Percentiles rank a stretch among this genome's conserved stretches.
These are phyloP conservation scores for Daedaleopsis sinensis DNA, from an alignment of 768 basidiomycete genomes.

Conservation along the genomic window DNA sequence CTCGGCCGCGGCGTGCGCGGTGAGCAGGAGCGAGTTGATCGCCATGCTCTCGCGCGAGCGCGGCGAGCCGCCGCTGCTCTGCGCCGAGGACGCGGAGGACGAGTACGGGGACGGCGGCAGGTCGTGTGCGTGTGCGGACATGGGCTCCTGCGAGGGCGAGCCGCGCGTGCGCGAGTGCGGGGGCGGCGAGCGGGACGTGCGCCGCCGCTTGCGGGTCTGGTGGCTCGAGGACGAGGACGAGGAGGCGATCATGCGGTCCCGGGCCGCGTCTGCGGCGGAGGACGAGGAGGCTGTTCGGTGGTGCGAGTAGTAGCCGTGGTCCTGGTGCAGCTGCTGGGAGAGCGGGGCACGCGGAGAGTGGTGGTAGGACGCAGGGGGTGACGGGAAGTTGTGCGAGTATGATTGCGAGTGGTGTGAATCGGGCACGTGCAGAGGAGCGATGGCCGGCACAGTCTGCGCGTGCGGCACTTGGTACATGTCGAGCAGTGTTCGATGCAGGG, in stretches of 20 bases:
- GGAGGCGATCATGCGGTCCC: slow-evolving; percentile 4
- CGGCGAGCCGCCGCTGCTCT: slow-evolving; percentile 71
- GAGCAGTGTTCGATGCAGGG: slow-evolving; percentile 71
- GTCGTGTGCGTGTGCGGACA: slow-evolving; percentile 43
- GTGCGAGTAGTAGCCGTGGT: not conserved
- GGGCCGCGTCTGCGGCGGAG: slow-evolving; percentile 4
- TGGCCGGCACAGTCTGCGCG: slow-evolving; percentile 17
- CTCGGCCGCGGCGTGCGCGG: slow-evolving; percentile 27
- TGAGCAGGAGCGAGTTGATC: slow-evolving; percentile 73
- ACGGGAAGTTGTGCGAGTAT: slow-evolving; percentile 24
- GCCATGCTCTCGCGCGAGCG: slow-evolving; percentile 77
- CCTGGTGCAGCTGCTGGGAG: slow-evolving; percentile 11
- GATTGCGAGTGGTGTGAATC: slow-evolving; percentile 12
- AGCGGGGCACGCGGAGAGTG: slow-evolving; percentile 38
- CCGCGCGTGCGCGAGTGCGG: slow-evolving; percentile 22
- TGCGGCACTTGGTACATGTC: slow-evolving; percentile 49
- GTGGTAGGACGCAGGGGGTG: slow-evolving; percentile 31
- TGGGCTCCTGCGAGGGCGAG: slow-evolving; percentile 35
- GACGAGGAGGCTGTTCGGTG: slow-evolving; percentile 40
- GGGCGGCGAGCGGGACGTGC: slow-evolving; percentile 60
- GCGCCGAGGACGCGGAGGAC: slow-evolving; percentile 63
- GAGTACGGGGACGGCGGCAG: slow-evolving; percentile 77
- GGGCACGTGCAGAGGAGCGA: slow-evolving; percentile 19
- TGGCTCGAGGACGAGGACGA: slow-evolving; percentile 7
- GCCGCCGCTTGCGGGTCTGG: slow-evolving; percentile 55